A percentile compares a stretch with the other conserved stretches of the same genome.
Evolutionary conservation across 2,329 filamentous ascomycete genomes (phyloP).

Genomic region (Talaromyces funiculosus): DNA sequence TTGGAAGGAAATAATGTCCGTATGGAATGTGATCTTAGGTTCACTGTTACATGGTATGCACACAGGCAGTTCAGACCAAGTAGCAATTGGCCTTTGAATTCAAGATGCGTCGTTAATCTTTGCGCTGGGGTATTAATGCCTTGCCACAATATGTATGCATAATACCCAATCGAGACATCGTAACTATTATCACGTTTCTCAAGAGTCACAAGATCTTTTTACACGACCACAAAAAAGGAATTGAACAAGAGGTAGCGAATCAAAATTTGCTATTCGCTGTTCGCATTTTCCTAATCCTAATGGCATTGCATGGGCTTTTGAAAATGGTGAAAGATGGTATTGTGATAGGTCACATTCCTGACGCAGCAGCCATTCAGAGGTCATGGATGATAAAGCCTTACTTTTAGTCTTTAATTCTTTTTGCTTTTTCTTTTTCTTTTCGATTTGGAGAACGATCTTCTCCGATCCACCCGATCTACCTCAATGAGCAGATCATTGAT

Average conservation of each 20-base stretch:
- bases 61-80: not conserved
- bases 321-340: not conserved
- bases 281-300: not conserved
- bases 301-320: not conserved
- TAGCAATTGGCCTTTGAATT: not conserved
- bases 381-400: not conserved
- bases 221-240: not conserved
- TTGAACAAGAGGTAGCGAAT: not conserved
- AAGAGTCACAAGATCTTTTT: not conserved
- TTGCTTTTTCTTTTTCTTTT: not conserved
- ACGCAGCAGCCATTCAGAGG: not conserved
- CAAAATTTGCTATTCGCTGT: not conserved
- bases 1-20: not conserved
- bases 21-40: not conserved
- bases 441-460: not conserved
- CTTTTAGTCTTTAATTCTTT: not conserved
- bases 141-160: not conserved
- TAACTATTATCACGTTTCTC: not conserved
- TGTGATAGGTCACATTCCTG: conserved; percentile 2
- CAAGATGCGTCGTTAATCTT: not conserved
- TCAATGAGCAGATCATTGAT: not conserved
- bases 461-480: not conserved
- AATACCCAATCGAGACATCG: not conserved
- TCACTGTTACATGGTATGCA: not conserved
- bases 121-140: not conserved